phyloP scores from a whole-genome alignment of 2,329 filamentous ascomycete species.

The Diaporthe citrichinensis region DNA sequence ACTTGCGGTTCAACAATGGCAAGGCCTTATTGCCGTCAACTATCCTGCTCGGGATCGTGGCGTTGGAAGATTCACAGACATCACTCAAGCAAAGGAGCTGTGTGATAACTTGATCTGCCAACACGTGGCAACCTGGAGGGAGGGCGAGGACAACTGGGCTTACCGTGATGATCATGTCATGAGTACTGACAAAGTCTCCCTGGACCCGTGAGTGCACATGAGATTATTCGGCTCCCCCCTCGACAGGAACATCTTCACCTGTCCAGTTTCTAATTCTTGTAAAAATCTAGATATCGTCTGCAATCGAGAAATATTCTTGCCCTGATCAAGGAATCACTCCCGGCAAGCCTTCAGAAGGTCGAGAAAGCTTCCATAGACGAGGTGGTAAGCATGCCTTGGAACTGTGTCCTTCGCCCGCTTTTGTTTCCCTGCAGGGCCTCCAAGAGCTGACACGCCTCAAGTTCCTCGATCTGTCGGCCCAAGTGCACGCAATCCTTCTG shows the following conservation, averaged over 20 bases:
- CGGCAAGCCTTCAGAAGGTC: constrained; percentile 76
- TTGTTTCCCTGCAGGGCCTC: background rate
- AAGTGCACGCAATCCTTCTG: constrained; percentile 82
- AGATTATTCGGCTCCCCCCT: background rate
- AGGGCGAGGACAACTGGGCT: constrained; percentile 92
- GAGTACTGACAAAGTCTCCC: constrained; percentile 91
- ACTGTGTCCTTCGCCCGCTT: background rate
- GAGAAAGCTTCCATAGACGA: constrained; percentile 98
- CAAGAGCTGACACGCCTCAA: constrained; percentile 5
- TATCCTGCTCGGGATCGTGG: constrained; percentile 89
- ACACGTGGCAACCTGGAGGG: constrained; percentile 95
- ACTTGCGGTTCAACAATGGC: constrained; percentile 95
- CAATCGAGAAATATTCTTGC: constrained; percentile 87
- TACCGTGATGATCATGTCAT: constrained; percentile 86
- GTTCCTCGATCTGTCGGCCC: constrained; percentile 90
- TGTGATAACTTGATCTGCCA: constrained; percentile 89
- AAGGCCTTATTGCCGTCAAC: constrained; percentile 95
- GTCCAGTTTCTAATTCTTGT: background rate
- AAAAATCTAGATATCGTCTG: constrained; percentile 72
- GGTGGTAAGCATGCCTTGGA: constrained; percentile 60
- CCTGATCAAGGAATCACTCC: constrained; percentile 81
- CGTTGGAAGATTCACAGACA: constrained; percentile 83
- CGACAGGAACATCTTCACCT: background rate
- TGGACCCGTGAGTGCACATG: constrained; percentile 73
- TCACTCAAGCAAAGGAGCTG: constrained; percentile 85